Conservation (phyloP, 2,329 filamentous ascomycete species). For the Pseudogymnoascus sp. region DNA sequence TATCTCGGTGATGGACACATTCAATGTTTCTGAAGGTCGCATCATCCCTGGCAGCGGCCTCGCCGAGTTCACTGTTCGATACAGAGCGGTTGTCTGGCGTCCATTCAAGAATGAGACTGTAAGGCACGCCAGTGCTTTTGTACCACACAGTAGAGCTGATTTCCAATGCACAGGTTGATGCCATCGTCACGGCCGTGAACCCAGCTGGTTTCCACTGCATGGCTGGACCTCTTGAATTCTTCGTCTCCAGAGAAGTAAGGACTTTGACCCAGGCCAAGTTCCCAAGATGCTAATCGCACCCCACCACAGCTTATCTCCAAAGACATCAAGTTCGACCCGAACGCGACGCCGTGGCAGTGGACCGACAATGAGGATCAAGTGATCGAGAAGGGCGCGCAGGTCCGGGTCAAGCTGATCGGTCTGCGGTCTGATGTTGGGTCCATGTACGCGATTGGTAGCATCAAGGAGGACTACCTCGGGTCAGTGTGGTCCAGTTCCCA, state of each 20-base stretch:
- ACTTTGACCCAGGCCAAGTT: conserved; percentile 20
- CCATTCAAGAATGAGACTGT: conserved; percentile 98
- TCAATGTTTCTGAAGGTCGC: conserved; percentile 86
- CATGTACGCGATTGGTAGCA: conserved; percentile 96
- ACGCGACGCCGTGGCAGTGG: conserved; percentile 92
- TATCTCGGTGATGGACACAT: conserved; percentile 94
- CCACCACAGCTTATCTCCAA: conserved; percentile 68
- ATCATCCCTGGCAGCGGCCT: conserved; percentile 86
- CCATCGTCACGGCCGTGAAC: conserved; percentile 85
- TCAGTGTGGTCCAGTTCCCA: conserved; percentile 29
- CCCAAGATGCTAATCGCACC: conserved; percentile 3
- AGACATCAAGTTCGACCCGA: conserved; percentile 89
- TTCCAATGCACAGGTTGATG: conserved; percentile 63
- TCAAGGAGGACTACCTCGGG: conserved; percentile 76
- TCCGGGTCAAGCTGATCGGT: conserved; percentile 90
- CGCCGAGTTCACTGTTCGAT: conserved; percentile 90
- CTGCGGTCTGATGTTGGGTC: conserved; percentile 86
- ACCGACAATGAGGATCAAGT: conserved; percentile 91
- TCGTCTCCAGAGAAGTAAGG: conserved; percentile 74
- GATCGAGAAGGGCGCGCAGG: conserved; percentile 87
- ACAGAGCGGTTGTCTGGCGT: conserved; percentile 93
- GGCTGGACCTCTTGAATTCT: conserved; percentile 68
- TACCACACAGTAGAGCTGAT: background rate
- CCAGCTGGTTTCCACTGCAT: conserved; percentile 85
- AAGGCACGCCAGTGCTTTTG: conserved; percentile 31